These are phyloP conservation scores for Euryodendron excelsum DNA, from an alignment of 148 eudicot genomes.

Conservation along the genomic window DNA sequence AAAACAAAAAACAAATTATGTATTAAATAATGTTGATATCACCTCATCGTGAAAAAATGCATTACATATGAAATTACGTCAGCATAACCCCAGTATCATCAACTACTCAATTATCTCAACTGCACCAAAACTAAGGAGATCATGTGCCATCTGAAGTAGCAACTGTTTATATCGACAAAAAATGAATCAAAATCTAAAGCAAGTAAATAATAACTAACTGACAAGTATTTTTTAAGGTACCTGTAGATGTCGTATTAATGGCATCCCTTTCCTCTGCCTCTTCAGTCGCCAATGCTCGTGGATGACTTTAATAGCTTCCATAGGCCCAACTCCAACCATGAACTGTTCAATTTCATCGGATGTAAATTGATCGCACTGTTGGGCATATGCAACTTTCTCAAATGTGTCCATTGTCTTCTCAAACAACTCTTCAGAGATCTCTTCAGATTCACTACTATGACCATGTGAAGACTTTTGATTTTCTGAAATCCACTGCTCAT, in stretches of 20 bases:
- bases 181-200: neutral
- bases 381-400: conserved; percentile 76
- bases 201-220: neutral
- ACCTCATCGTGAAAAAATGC: neutral
- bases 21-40: neutral
- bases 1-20: neutral
- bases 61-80: neutral
- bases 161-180: neutral
- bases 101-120: neutral
- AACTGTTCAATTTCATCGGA: conserved; percentile 66
- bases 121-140: neutral
- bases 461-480: conserved; percentile 17
- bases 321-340: conserved; percentile 48
- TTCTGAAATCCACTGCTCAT: conserved; percentile 68
- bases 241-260: conserved; percentile 91
- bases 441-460: conserved; percentile 27
- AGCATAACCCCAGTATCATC: neutral
- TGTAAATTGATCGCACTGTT: conserved; percentile 58
- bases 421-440: conserved; percentile 64
- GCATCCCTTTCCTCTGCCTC: conserved; percentile 73
- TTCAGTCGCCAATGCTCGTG: conserved; percentile 76
- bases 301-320: conserved; percentile 47
- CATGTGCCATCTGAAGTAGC: neutral
- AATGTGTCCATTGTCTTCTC: conserved; percentile 80
- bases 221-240: conserved; percentile 30